These are phyloP conservation scores for Vararia minispora DNA, from an alignment of 768 basidiomycete genomes.

Conservation along the genomic window DNA sequence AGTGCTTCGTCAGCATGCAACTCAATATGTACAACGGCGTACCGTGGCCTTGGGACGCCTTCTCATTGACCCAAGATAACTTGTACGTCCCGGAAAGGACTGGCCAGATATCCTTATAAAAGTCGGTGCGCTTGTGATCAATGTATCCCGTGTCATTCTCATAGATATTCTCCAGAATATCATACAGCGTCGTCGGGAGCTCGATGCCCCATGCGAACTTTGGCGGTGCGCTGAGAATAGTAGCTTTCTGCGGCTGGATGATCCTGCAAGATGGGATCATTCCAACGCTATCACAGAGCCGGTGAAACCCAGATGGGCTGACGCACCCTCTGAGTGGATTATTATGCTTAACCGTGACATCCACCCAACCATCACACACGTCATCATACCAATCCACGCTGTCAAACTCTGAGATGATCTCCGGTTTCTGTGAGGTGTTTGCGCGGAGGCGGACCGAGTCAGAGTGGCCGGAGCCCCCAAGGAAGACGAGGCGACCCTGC, in stretches of 20 bases:
- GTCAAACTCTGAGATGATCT: constrained; percentile 21
- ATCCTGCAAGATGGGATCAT: background rate
- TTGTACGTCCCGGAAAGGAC: constrained; percentile 15
- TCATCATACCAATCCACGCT: constrained; percentile 25
- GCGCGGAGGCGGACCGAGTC: constrained; percentile 10
- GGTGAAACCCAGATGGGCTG: no score
- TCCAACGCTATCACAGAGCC: background rate
- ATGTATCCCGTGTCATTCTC: constrained; percentile 9
- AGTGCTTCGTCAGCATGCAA: no score
- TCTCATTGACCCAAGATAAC: constrained; percentile 22
- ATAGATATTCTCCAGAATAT: constrained; percentile 22
- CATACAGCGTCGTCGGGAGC: constrained; percentile 21
- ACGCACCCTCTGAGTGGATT: background rate
- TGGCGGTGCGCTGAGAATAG: constrained; percentile 19
- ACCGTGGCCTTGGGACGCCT: constrained; percentile 24
- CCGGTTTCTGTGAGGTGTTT: constrained; percentile 14
- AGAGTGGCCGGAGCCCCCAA: constrained; percentile 20
- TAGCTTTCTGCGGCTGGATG: constrained; percentile 11
- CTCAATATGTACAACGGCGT: background rate
- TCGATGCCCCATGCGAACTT: constrained; percentile 22
- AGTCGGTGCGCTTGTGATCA: constrained; percentile 13
- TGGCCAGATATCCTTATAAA: constrained; percentile 23
- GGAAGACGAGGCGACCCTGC: constrained; percentile 21
- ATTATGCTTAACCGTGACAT: constrained; percentile 15
- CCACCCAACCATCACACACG: constrained; percentile 23